Conservation (phyloP, 257 asterid species). For the Fraxinus cuspidata region DNA sequence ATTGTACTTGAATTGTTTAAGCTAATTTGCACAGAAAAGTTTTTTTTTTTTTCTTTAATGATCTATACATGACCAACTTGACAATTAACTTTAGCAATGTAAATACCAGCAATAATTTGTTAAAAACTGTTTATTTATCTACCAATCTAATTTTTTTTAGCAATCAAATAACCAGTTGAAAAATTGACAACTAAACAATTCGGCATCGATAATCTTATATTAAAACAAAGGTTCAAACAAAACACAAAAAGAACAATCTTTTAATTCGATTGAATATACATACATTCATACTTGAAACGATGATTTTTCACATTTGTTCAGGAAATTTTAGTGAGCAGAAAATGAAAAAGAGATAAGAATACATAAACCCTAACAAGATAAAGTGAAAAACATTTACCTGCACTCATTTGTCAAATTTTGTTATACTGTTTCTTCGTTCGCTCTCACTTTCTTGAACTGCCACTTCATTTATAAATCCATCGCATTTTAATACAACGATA, state of each 20-base stretch:
- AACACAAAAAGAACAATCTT: not conserved
- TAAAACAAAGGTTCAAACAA: not conserved
- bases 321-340: not conserved
- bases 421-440: not conserved
- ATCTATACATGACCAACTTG: not conserved
- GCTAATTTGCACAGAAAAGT: not conserved
- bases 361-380: constrained; percentile 15
- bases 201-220: not conserved
- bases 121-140: not conserved
- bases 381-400: constrained; percentile 36
- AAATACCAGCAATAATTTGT: not conserved
- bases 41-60: not conserved
- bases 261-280: not conserved
- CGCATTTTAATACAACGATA: not conserved
- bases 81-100: not conserved
- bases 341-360: not conserved
- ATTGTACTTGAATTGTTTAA: too few relatives aligned
- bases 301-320: not conserved
- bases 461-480: not conserved
- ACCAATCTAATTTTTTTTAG: not conserved
- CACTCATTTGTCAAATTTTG: constrained; percentile 44
- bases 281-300: not conserved
- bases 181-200: not conserved
- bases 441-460: not conserved
- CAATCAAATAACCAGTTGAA: not conserved